Percentiles rank a stretch among this genome's conserved stretches.
These are phyloP conservation scores for Aspergillus sp. DNA, from an alignment of 2,329 filamentous ascomycete genomes.

Conservation along the genomic window DNA sequence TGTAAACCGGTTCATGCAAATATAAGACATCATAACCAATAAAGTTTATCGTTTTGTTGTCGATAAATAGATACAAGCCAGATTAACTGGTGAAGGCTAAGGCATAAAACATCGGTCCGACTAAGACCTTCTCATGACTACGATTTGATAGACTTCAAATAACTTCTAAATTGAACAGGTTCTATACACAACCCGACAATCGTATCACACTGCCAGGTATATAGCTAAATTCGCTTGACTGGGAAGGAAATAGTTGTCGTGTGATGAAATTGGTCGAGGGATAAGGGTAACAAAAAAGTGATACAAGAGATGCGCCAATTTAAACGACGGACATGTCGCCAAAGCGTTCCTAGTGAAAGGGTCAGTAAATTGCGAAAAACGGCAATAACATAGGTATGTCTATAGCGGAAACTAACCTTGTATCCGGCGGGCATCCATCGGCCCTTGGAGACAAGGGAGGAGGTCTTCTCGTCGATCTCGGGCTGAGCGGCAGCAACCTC, in stretches of 20 bases:
- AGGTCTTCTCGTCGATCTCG: constrained; percentile 96
- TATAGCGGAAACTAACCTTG: constrained; percentile 69
- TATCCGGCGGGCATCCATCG: constrained; percentile 98
- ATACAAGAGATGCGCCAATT: constrained; percentile 40
- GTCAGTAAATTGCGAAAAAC: constrained; percentile 9
- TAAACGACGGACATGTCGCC: constrained; percentile 95
- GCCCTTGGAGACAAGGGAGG: constrained; percentile 92
- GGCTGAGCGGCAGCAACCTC: constrained; percentile 92
- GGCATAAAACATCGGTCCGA: not conserved
- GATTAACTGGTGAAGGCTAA: not conserved
- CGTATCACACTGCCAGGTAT: constrained; percentile 30
- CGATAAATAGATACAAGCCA: not conserved
- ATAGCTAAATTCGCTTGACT: constrained; percentile 26
- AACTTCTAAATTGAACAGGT: constrained; percentile 37
- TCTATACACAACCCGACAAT: constrained; percentile 42
- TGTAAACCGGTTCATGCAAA: too few relatives aligned
- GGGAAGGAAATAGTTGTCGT: constrained; percentile 28
- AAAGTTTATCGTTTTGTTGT: too few relatives aligned
- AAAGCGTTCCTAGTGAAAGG: constrained; percentile 81
- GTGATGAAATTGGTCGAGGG: constrained; percentile 30
- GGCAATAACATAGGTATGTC: not conserved
- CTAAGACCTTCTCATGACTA: not conserved
- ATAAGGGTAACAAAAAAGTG: constrained; percentile 28
- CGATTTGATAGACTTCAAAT: constrained; percentile 1
- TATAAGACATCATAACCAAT: too few relatives aligned